A percentile compares a stretch with the other conserved stretches of the same genome.
phyloP scores from a whole-genome alignment of 495 filamentous ascomycete genomes.

The Clohesyomyces aquaticus region DNA sequence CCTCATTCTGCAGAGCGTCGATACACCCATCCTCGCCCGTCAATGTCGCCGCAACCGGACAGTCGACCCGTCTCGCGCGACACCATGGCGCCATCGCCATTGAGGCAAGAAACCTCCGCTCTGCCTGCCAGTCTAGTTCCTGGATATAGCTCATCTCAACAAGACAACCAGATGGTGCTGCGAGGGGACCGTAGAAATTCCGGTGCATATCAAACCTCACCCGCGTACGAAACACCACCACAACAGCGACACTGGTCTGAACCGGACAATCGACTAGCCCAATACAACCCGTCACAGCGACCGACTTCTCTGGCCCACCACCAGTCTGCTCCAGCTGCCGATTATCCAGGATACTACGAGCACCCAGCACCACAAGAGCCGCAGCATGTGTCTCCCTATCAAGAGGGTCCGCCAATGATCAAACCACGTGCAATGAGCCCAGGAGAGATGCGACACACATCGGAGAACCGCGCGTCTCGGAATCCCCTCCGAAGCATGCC shows the following conservation, averaged over 20 bases:
- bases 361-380: conserved; percentile 36
- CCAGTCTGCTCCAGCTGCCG: conserved; percentile 16
- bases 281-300: conserved; percentile 40
- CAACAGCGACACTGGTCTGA: conserved; percentile 28
- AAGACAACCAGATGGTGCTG: conserved; percentile 19
- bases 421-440: conserved; percentile 62
- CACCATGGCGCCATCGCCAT: conserved; percentile 34
- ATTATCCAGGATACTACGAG: conserved; percentile 30
- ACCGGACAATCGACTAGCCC: conserved; percentile 32
- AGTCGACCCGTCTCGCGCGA: conserved; percentile 39
- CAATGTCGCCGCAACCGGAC: conserved; percentile 18
- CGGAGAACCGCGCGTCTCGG: conserved; percentile 26
- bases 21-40: conserved; percentile 32
- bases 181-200: conserved; percentile 20
- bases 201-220: conserved; percentile 17
- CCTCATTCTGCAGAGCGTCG: conserved; percentile 26
- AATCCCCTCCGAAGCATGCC: conserved; percentile 57
- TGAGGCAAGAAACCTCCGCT: conserved; percentile 25
- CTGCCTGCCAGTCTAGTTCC: conserved; percentile 36
- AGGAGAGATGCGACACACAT: conserved; percentile 33
- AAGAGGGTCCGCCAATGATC: conserved; percentile 44
- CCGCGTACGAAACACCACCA: conserved; percentile 34
- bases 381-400: conserved; percentile 28
- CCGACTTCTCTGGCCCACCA: conserved; percentile 42
- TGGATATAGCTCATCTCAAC: conserved; percentile 28